Conservation (phyloP, 352 stramenopile species). For the Aphanomyces invadans region DNA sequence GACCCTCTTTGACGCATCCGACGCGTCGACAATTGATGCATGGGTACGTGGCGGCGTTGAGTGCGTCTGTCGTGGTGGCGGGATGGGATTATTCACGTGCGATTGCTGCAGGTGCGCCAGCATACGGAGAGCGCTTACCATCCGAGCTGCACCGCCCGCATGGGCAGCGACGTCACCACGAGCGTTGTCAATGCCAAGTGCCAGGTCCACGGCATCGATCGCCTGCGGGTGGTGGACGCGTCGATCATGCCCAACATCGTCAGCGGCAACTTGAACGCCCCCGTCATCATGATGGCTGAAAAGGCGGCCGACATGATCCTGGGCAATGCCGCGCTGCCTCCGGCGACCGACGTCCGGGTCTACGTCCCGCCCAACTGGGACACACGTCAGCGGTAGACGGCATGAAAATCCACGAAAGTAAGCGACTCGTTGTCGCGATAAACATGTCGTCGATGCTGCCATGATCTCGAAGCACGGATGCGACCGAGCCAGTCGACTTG, state of each 20-base stretch:
- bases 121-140: constrained; percentile 84
- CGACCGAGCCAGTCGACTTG: no score
- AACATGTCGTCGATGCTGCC: no score
- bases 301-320: constrained; percentile 91
- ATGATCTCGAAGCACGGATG: no score
- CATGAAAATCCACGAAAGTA: background rate
- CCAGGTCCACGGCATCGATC: constrained; percentile 79
- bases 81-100: background rate
- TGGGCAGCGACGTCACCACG: constrained; percentile 59
- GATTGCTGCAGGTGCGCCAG: constrained; percentile 39
- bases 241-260: constrained; percentile 93
- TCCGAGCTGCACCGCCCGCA: constrained; percentile 85
- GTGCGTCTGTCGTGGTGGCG: no score
- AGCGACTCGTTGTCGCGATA: no score
- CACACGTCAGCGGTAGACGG: constrained; percentile 50
- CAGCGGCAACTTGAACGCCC: constrained; percentile 91
- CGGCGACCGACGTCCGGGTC: constrained; percentile 54
- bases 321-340: constrained; percentile 52
- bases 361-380: constrained; percentile 71
- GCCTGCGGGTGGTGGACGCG: constrained; percentile 86
- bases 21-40: constrained; percentile 68
- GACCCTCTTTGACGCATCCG: constrained; percentile 39
- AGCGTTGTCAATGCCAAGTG: constrained; percentile 87
- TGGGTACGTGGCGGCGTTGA: constrained; percentile 35
- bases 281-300: constrained; percentile 91